Evolutionary conservation across 1,139 yeast species (phyloP).

Genomic region (Lodderomyces margitis): DNA sequence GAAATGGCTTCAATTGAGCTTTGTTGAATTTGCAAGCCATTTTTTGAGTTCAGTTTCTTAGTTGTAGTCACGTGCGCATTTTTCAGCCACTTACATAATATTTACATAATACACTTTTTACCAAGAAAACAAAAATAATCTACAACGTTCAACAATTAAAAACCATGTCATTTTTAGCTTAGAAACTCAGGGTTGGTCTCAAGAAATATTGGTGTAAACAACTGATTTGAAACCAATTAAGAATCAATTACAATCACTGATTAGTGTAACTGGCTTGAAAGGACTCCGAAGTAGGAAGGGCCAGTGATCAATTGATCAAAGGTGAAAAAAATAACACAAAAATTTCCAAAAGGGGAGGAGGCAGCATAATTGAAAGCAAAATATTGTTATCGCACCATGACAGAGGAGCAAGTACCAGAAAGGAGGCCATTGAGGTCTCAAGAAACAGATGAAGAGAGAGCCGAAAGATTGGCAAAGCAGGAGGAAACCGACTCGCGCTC

Average conservation of each 20-base stretch:
- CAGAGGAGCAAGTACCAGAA: constrained; percentile 6
- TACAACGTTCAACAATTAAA: neutral
- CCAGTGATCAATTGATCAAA: neutral
- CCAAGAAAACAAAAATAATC: neutral
- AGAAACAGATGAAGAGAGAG: constrained; percentile 30
- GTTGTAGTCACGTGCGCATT: neutral
- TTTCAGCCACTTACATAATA: neutral
- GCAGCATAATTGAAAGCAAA: no score
- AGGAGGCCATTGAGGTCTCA: constrained; percentile 5
- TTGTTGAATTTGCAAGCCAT: neutral
- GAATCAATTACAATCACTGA: neutral
- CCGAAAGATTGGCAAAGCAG: constrained; percentile 29
- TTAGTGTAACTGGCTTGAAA: neutral
- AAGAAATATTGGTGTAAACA: neutral
- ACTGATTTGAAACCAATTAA: neutral
- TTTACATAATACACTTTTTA: constrained; percentile 1
- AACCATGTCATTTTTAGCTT: constrained; percentile 1
- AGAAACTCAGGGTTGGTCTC: neutral
- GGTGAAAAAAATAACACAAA: neutral
- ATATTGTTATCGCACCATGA: neutral
- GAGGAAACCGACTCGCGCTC: constrained; percentile 38
- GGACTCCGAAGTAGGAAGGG: neutral
- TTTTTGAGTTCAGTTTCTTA: neutral
- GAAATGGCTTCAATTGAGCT: no score
- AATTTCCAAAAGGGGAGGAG: neutral